Evolutionary conservation across 2,329 filamentous ascomycete species (phyloP), one percentile per base, ranked within the genome.

Genomic region (Escovopsis sp.): DNA sequence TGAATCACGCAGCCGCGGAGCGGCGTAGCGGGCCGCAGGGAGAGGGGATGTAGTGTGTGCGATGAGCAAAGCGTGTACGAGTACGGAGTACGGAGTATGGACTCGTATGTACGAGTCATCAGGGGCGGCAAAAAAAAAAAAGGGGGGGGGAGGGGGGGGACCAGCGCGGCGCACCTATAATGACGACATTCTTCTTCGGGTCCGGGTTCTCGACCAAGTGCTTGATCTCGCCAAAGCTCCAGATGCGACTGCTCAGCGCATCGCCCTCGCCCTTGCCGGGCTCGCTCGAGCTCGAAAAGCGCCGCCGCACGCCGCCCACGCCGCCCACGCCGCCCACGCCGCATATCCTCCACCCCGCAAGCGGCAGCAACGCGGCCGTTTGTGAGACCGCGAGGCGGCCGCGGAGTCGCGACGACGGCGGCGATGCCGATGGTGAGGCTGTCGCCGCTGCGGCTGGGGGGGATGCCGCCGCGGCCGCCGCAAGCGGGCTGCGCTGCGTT

Each of bases 121-220:
- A 15, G n/a, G 12, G 32, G n/a, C 6, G 23, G 12, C 26, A 12
- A 3, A 12, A n/a, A n/a, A n/a, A n/a, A n/a, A 12, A 12, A n/a
- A 28, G 33, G 30, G 36, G 37, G 23, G 33, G 12, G 33, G 32
- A 32, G 30, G 19, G 4, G 10, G 12, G 32, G 7, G 28, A 11
- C 8, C 3, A 26, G 8, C 6, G n/a, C 11, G 33, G 55, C 57
- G 33, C 60, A 69, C 71, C 71, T 45, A 77, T 61, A 38, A 76
- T 59, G 38, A 69, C 57, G 26, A 65, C 52, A 5, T 63, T 53
- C 12, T 38, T 26, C 36, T 50, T 41, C 12, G 36, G 15, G 6
- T 41, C 36, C 39, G 45, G 40, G 1, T 32, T 34, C 28, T 39
- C 47, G 12, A 45, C 38, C 6, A 43, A 26, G 32, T 41, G 43